Evolutionary conservation across 495 filamentous ascomycete genomes (phyloP), one percentile per base, ranked within the genome.

Genomic region (Polyplosphaeria fusca): DNA sequence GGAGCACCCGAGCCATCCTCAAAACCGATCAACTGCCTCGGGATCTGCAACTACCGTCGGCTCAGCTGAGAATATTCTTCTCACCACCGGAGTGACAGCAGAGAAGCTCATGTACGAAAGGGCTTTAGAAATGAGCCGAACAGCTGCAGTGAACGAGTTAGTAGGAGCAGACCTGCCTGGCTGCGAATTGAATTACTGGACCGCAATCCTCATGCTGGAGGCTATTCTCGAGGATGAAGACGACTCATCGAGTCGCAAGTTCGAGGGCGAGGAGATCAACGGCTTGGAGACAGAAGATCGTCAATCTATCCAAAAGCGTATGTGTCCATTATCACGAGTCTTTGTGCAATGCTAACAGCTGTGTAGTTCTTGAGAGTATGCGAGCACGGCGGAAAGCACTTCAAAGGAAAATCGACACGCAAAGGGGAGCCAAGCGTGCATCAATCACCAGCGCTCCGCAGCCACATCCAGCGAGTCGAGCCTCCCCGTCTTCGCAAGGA

Each of bases 41-140:
- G 70, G 68, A 25, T 78, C 77, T 2, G 57, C 63, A 0, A 71
- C 72, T 0, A 65, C 52, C 14, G 52, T 61, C 54, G 77, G 70
- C 12, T 83, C 81, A 28, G 77, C 82, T 2, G 88, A 87, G 47
- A 73, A 74, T 49, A 85, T 89, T 18, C 73, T 81, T n/a, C 79
- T 87, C 13, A 82, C 77, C 2, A 76, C 82, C 4, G 92, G 92
- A 4, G 82, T 96, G 37, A 95, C 91, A 19, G 93, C 93, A 0
- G 93, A 96, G 73, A 95, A 89, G 71, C 72, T 98, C 43, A 98
- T 98, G 94, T 98, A 95, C 63, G 94, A 98, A 60, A 88, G 93
- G 13, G 93, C 93, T 2, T 71, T 96, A 20, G 93, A 98, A 69
- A 96, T 98, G 93, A 95, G 89, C 62, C 84, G 90, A 32, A 81